Conservation (phyloP, 257 asterid genomes). For the Plantago elongata region DNA sequence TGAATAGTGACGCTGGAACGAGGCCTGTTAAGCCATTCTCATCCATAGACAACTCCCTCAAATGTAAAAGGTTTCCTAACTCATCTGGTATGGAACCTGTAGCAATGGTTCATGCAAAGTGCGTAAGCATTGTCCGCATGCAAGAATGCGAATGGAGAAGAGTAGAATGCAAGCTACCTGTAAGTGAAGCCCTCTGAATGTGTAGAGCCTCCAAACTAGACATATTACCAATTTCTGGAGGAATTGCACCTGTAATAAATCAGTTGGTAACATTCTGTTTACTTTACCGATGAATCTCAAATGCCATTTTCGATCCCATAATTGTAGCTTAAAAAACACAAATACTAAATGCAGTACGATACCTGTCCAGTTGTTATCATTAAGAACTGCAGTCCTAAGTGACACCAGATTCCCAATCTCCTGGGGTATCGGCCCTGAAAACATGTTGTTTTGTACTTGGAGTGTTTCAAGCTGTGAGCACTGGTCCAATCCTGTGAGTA, state of each 20-base stretch:
- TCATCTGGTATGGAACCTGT: constrained; percentile 5
- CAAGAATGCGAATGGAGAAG: neutral
- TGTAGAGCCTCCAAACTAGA: constrained; percentile 3
- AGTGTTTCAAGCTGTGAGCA: neutral
- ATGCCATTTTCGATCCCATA: too few relatives aligned
- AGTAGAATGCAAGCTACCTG: neutral
- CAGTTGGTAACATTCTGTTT: neutral
- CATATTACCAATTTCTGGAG: constrained; percentile 12
- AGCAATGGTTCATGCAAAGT: neutral
- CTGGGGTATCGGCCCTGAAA: neutral
- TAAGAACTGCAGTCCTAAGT: neutral
- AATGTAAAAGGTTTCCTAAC: neutral
- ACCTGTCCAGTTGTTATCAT: constrained; percentile 1
- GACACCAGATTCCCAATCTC: neutral
- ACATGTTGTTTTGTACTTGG: neutral
- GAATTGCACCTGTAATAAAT: constrained; percentile 5
- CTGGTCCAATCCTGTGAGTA: neutral
- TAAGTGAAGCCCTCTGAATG: neutral
- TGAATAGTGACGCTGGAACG: neutral
- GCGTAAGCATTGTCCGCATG: too few relatives aligned
- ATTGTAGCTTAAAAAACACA: too few relatives aligned
- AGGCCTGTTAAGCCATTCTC: neutral
- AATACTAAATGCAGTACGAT: too few relatives aligned
- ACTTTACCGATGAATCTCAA: too few relatives aligned
- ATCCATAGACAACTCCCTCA: neutral